Evolutionary conservation across 345 rosid genomes (phyloP).

Genomic region (Hibiscus tridactylites): DNA sequence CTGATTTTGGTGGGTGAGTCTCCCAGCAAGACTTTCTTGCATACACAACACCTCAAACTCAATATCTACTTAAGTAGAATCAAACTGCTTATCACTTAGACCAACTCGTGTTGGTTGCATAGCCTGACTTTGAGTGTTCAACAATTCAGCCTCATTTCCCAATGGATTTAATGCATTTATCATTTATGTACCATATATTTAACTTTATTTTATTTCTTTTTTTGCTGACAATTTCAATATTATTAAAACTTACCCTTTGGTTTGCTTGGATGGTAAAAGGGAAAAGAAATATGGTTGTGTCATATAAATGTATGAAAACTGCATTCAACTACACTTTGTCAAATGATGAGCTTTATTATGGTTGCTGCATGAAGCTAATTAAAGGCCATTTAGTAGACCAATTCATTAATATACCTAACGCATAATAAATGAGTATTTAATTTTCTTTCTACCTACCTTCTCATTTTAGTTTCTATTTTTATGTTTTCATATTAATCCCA

Average conservation of each 20-base stretch:
- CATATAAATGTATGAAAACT: slow-evolving; percentile 46
- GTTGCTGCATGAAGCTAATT: slow-evolving; percentile 24
- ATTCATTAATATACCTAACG: slow-evolving; percentile 37
- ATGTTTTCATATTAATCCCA: neutral
- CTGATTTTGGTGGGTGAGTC: too few relatives aligned
- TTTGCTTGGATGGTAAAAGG: neutral
- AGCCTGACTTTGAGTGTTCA: neutral
- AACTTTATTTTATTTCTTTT: neutral
- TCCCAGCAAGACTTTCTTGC: too few relatives aligned
- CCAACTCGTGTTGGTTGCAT: too few relatives aligned
- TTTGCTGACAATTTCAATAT: too few relatives aligned
- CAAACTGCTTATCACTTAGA: too few relatives aligned
- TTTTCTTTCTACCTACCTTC: slow-evolving; percentile 25
- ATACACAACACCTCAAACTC: too few relatives aligned
- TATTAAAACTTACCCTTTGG: neutral
- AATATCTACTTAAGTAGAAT: too few relatives aligned
- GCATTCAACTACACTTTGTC: slow-evolving; percentile 32
- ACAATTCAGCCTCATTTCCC: neutral
- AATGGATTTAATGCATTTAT: neutral
- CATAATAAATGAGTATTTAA: slow-evolving; percentile 27
- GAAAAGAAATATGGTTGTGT: slow-evolving; percentile 23
- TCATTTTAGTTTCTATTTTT: slow-evolving; percentile 10
- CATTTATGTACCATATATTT: neutral
- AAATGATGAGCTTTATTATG: slow-evolving; percentile 26
- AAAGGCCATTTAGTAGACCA: slow-evolving; percentile 25